Base-by-base conservation (phyloP, 805 yeast species). In the Sungouiozyma ichnusensis region DNA sequence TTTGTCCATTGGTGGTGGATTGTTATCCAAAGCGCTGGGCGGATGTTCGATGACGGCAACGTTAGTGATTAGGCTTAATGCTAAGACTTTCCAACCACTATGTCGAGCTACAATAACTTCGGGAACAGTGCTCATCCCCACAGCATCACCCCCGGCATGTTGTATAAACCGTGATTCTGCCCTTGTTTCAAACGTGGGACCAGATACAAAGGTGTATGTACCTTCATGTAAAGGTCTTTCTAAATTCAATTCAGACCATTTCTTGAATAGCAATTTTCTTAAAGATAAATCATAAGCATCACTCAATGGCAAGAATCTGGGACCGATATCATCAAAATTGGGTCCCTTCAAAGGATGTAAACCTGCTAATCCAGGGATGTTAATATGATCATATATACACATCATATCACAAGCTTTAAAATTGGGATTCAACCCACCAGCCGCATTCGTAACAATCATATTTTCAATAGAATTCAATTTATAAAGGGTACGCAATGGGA, bases 81-180 rank as follows among this genome's bases (percentile, higher is more conserved):
- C 97, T 47, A 90, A 66, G 4, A 87, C 95, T 48, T 68, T 72
- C 66, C 92, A 63, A 1, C 88, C 94, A 45, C 79, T 73, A 60
- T 92, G 97, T 59, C 95, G 78, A 2, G 96, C 97, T 16, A 86
- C 81, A 46, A 86, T 77, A 2, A 86, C 95, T 63, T 90, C 98
- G 0, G 98, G 97, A 29, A 90, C 97, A 0, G 97, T 92, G 44
- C 95, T 83, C 98, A 90, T 90, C 3, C 97, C 97, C 2, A 88
- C 97, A 0, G 92, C 84, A 62, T 90, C 97, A 40, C 85, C 96
- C 8, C 97, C 97, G 20, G 82, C 49, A 4, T 65, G 51, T 45
- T 77, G 62, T 37, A 90, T 67, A 70, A 80, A 69, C 44, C 94
- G 71, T n/a, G 81, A 82, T 65, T 90, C 98, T 0, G 97, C 95